Evolutionary conservation across 805 yeast genomes (phyloP).

Genomic region (Candida michaelii): DNA sequence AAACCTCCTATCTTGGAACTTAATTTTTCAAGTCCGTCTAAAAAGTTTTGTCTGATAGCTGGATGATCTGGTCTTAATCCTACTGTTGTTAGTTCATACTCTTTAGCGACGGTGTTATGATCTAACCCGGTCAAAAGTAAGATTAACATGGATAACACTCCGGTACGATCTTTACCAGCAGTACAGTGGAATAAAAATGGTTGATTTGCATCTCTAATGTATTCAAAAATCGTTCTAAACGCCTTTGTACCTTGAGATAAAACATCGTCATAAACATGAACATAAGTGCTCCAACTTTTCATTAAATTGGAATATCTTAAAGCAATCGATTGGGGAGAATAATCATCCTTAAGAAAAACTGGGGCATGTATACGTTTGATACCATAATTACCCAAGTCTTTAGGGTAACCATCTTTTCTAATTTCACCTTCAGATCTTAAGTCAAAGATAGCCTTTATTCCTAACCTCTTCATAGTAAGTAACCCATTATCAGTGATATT

Average conservation of each 20-base stretch:
- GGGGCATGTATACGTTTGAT: constrained; percentile 54
- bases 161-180: constrained; percentile 88
- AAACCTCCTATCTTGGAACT: constrained; percentile 24
- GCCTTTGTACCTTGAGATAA: constrained; percentile 48
- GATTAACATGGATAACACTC: constrained; percentile 67
- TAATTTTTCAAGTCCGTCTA: constrained; percentile 30
- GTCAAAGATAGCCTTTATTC: constrained; percentile 61
- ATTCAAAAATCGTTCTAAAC: constrained; percentile 51
- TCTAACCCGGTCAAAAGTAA: constrained; percentile 66
- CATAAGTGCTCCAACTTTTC: constrained; percentile 62
- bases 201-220: constrained; percentile 50
- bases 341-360: constrained; percentile 51
- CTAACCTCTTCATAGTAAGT: constrained; percentile 38
- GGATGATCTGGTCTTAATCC: constrained; percentile 58
- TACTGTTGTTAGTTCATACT: constrained; percentile 70
- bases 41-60: constrained; percentile 34
- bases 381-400: constrained; percentile 38
- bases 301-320: constrained; percentile 52
- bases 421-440: constrained; percentile 64
- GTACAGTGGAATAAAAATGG: constrained; percentile 71
- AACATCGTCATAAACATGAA: constrained; percentile 60
- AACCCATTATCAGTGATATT: constrained; percentile 53
- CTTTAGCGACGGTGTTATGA: constrained; percentile 62
- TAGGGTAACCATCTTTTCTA: constrained; percentile 43
- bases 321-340: constrained; percentile 67